These are phyloP conservation scores for Colletotrichum aenigma DNA, from an alignment of 2,329 filamentous ascomycete species.

Conservation along the genomic window DNA sequence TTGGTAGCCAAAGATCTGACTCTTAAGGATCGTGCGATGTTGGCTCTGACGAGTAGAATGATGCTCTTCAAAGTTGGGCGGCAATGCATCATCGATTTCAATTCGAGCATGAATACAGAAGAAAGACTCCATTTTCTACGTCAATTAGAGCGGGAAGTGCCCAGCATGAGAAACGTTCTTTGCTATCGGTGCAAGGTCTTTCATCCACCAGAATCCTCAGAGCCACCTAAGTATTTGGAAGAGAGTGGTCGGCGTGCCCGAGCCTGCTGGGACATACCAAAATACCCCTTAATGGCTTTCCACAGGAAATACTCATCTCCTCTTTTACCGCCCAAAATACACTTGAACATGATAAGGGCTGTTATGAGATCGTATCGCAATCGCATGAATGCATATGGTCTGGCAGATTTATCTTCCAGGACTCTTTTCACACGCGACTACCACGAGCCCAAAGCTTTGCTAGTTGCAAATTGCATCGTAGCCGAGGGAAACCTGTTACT, in stretches of 20 bases:
- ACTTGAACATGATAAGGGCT: rapidly evolving
- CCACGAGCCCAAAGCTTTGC: rapidly evolving
- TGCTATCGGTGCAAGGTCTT: rapidly evolving
- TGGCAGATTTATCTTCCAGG: not conserved
- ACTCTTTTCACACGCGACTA: rapidly evolving
- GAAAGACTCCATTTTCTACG: rapidly evolving
- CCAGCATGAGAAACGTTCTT: rapidly evolving
- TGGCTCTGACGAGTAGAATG: not conserved
- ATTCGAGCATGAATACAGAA: no score
- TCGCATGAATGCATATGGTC: rapidly evolving
- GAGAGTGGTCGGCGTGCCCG: rapidly evolving
- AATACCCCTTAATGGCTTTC: no score
- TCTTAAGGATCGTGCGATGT: rapidly evolving
- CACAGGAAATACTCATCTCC: not conserved
- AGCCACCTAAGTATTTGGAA: not conserved
- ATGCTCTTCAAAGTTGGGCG: not conserved
- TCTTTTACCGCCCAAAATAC: not conserved
- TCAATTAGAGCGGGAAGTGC: rapidly evolving
- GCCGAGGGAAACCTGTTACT: rapidly evolving
- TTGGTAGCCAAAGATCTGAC: rapidly evolving
- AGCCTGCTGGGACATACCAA: not conserved
- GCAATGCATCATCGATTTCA: no score
- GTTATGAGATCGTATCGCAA: rapidly evolving
- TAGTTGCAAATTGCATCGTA: not conserved
- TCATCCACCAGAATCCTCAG: not conserved